Base-by-base conservation (phyloP, 306 rosid genomes). In the Vachellia collinsii region DNA sequence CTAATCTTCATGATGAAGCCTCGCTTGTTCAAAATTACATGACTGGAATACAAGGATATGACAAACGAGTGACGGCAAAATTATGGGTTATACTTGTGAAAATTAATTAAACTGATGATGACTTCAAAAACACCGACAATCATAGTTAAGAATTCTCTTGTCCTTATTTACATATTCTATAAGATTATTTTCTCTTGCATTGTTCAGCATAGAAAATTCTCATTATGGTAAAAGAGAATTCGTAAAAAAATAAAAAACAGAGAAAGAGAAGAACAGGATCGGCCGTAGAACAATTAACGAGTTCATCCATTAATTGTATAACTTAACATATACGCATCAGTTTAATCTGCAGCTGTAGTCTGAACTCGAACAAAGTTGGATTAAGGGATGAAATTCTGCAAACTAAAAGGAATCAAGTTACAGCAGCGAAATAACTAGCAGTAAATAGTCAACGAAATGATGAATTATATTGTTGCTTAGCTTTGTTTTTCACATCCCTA, bases 1-100 rank as follows among this genome's bases (percentile, higher is more conserved):
- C 42, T 68, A 72, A 75, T 76, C 88, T 90, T 88, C 77, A 78
- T 36, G 23, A 20, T 72, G 71, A 87, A 86, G 86, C 81, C 34
- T 56, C 51, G 46, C 76, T 59, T 14, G 50, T 46, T 61, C 59
- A 41, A 12, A 72, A 58, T 29, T 29, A 29, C 48, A 84, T 66
- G 34, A 29, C 80, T 22, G 76, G 51, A 79, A 39, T 82, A 41
- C 53, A 11, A 42, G 74, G 22, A 62, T 29, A 9, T 72, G 81
- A 41, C 19, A 34, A 56, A n/a, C 22, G 19, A 42, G 36, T 62
- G 69, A 51, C 46, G 58, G 34, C 8, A 11, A 3, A 20, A 41
- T 66, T 51, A 41, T 66, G 38, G 34, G 11, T 53, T 13, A 50
- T 37, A 77, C 0, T 9, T 11, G 13, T 41, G 7, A 42, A 37